Evolutionary conservation across 495 filamentous ascomycete species (phyloP), one percentile per base, ranked within the genome.

Genomic region (Neurospora sp.): DNA sequence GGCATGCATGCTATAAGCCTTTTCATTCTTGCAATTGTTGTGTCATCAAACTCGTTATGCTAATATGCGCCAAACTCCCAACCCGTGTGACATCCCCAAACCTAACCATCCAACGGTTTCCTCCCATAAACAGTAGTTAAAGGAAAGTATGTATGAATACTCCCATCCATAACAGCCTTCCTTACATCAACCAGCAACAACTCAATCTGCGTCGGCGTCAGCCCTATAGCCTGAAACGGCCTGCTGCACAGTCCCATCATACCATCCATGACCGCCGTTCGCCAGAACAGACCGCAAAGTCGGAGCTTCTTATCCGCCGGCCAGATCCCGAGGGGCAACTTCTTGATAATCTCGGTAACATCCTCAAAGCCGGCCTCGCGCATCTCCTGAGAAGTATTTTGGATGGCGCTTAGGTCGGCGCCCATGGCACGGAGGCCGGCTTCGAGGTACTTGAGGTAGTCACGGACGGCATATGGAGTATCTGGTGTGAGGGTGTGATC

Each of bases 141-240:
- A 7, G 73, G 73, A 12, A 81, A 76, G 46, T 81, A 83, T 10
- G 77, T 75, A 69, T 83, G 82, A 35, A 79, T 70, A 35, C 75
- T 75, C 1, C 20, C 37, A 35, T 81, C 74, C 80, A 80, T 81
- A 3, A 82, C 38, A 31, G 78, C 76, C 75, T 79, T 81, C 2
- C 82, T 70, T 40, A 83, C 82, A 18, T 82, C 81, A 11, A 82
- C 75, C 44, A 83, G 73, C 18, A 82, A 80, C 75, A 82, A 79
- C 76, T 83, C 82, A 27, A 83, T 83, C 74, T 83, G 80, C 69
- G 79, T 27, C 69, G 69, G 74, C 40, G 81, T 82, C 80, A 81
- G 80, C 2, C 79, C 79, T 2, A 82, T 75, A 27, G 79, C 81
- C 31, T 46, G 70, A 6, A 83, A 70, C 20, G 82, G 81, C 66